A percentile compares a stretch with the other conserved stretches of the same genome.
Conservation (phyloP, 1,139 yeast species). For the Meyerozyma guilliermondii region DNA sequence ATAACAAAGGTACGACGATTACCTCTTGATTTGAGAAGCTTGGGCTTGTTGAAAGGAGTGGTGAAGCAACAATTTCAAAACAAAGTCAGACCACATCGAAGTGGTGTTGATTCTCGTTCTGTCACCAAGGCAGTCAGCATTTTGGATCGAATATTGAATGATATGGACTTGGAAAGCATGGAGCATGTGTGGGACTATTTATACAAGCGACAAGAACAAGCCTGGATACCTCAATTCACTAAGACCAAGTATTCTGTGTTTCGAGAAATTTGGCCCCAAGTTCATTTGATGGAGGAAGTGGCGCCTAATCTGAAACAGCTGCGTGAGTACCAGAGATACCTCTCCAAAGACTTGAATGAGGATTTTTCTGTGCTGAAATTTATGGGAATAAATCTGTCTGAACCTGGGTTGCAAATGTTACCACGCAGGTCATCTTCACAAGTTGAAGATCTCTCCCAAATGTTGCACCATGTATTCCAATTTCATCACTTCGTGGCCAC, state of each 20-base stretch:
- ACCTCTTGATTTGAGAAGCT: slow-evolving; percentile 5
- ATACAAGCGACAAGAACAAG: slow-evolving; percentile 17
- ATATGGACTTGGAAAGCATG: slow-evolving; percentile 24
- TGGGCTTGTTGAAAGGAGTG: slow-evolving; percentile 3
- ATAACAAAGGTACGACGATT: slow-evolving; percentile 6
- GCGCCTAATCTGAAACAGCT: slow-evolving; percentile 12
- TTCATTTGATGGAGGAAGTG: slow-evolving; percentile 30
- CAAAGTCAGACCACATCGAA: slow-evolving; percentile 5
- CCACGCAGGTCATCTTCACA: neutral
- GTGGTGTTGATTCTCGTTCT: slow-evolving; percentile 10
- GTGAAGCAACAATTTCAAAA: slow-evolving; percentile 7
- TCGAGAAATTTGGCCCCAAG: slow-evolving; percentile 30
- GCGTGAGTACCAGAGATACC: slow-evolving; percentile 9
- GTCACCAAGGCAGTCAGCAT: slow-evolving; percentile 9
- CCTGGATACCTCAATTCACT: slow-evolving; percentile 21
- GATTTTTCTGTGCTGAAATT: slow-evolving; percentile 9
- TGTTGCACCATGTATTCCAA: neutral
- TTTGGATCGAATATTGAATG: slow-evolving; percentile 22
- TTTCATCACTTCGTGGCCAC: slow-evolving; percentile 19
- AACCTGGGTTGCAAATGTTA: neutral
- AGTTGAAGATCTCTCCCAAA: neutral
- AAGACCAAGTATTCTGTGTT: slow-evolving; percentile 17
- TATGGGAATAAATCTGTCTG: slow-evolving; percentile 6
- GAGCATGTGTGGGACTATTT: slow-evolving; percentile 22
- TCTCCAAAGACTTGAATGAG: slow-evolving; percentile 10